Percentiles rank a stretch among this genome's conserved stretches.
Conservation (phyloP, 176 grass and related monocot species). For the Guadua angustifolia region DNA sequence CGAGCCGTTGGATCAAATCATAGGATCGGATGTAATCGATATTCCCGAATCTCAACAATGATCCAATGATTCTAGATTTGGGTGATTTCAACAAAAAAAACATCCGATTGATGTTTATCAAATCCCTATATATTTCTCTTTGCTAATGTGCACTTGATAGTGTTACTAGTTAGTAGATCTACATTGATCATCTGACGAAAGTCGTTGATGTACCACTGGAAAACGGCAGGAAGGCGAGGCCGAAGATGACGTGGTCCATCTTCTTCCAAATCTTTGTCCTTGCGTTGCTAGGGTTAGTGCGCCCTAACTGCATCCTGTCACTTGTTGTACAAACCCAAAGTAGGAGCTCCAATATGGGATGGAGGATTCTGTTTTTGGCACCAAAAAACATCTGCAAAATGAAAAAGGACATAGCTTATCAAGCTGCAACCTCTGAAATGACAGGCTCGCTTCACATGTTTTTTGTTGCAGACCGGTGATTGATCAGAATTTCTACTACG, state of each 20-base stretch:
- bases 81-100: too few relatives aligned
- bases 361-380: background rate
- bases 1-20: too few relatives aligned
- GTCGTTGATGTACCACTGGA: background rate
- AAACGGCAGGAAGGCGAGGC: constrained; percentile 69
- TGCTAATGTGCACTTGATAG: too few relatives aligned
- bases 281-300: constrained; percentile 76
- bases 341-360: background rate
- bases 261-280: constrained; percentile 88
- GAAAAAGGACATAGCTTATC: too few relatives aligned
- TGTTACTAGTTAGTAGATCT: background rate
- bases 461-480: constrained; percentile 72
- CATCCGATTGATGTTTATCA: too few relatives aligned
- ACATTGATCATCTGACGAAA: background rate
- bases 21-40: too few relatives aligned
- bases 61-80: too few relatives aligned
- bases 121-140: too few relatives aligned
- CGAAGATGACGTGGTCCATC: constrained; percentile 77
- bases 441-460: background rate
- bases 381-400: too few relatives aligned
- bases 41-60: too few relatives aligned
- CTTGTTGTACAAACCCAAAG: background rate
- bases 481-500: constrained; percentile 95
- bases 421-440: background rate
- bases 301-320: background rate